Evolutionary conservation across 2,329 filamentous ascomycete species (phyloP).

Genomic region (Byssothecium circinans): DNA sequence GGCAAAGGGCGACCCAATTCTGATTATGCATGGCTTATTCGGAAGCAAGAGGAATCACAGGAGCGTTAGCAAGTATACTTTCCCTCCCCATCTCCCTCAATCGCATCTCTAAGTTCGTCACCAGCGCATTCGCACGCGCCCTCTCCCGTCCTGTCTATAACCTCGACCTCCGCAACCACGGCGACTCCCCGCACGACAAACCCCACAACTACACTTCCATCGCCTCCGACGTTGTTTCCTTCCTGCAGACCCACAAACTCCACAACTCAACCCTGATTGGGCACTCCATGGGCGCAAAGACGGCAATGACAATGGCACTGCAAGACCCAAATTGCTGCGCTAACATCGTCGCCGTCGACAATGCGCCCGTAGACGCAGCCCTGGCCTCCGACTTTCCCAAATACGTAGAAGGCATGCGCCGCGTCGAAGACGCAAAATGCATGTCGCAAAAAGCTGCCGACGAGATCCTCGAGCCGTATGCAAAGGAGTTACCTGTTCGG

Average conservation of each 20-base stretch:
- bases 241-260: constrained; percentile 73
- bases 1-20: constrained; percentile 63
- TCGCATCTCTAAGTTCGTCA: not conserved
- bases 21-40: constrained; percentile 91
- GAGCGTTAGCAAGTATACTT: constrained; percentile 80
- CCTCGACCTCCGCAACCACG: constrained; percentile 89
- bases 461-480: constrained; percentile 72
- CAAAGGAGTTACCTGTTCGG: constrained; percentile 73
- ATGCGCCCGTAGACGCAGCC: constrained; percentile 80
- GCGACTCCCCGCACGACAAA: constrained; percentile 77
- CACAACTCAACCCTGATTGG: constrained; percentile 77
- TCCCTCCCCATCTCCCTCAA: not conserved
- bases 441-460: constrained; percentile 77
- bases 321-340: constrained; percentile 66
- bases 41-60: constrained; percentile 95
- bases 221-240: constrained; percentile 79
- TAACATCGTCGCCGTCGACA: constrained; percentile 83
- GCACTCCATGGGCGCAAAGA: constrained; percentile 96
- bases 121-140: constrained; percentile 77
- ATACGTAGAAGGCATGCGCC: constrained; percentile 83
- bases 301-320: constrained; percentile 84
- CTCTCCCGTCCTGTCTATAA: constrained; percentile 80
- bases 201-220: constrained; percentile 80
- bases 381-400: constrained; percentile 73
- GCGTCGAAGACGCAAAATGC: constrained; percentile 70